Evolutionary conservation across 2,329 filamentous ascomycete genomes (phyloP).

Genomic region (Cordyceps farinosa): DNA sequence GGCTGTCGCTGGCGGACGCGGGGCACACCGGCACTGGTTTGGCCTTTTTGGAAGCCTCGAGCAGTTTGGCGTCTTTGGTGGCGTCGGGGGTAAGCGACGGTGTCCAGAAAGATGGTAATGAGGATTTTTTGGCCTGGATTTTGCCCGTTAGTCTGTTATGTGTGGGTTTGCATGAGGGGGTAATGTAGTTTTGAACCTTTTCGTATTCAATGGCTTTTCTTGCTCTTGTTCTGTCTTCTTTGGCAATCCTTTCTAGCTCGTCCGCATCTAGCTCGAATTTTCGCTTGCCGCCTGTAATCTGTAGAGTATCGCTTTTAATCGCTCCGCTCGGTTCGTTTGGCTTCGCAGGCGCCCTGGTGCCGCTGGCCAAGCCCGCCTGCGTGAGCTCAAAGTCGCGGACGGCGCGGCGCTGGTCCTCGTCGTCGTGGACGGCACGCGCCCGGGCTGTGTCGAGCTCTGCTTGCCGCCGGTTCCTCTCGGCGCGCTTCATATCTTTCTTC

Average conservation of each 20-base stretch:
- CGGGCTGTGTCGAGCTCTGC: conserved; percentile 61
- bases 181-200: conserved; percentile 45
- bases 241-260: conserved; percentile 67
- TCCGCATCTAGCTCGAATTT: conserved; percentile 74
- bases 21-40: conserved; percentile 75
- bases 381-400: conserved; percentile 80
- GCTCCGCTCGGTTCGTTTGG: conserved; percentile 28
- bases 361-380: conserved; percentile 63
- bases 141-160: conserved; percentile 17
- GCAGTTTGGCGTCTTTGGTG: conserved; percentile 43
- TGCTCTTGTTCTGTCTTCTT: conserved; percentile 66
- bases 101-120: conserved; percentile 87
- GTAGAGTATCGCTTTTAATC: conserved; percentile 1
- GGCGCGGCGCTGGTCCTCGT: conserved; percentile 66
- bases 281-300: conserved; percentile 50
- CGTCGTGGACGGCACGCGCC: conserved; percentile 57
- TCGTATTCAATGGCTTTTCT: conserved; percentile 69
- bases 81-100: conserved; percentile 71
- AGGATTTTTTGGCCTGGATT: conserved; percentile 56
- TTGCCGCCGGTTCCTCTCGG: conserved; percentile 63
- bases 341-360: conserved; percentile 26
- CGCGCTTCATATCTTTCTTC: conserved; percentile 82
- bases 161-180: background rate
- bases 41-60: conserved; percentile 54
- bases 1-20: conserved; percentile 60